phyloP scores from a whole-genome alignment of 495 filamentous ascomycete species.

The Hyaloscypha finlandica region DNA sequence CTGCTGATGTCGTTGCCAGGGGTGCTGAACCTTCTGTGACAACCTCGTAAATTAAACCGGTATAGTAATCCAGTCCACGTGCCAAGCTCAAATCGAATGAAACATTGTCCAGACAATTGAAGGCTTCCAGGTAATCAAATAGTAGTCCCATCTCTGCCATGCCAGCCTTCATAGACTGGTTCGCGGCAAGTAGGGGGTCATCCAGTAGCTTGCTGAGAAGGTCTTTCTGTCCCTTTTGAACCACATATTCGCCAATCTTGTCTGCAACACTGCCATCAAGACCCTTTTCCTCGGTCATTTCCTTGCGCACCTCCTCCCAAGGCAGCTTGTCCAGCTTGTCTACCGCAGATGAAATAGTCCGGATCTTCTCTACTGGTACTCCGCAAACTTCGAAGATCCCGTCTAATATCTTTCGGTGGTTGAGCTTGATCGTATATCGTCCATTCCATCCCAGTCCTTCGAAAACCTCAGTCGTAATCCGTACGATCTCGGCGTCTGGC shows the following conservation, averaged over 20 bases:
- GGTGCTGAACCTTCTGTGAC: conserved; percentile 83
- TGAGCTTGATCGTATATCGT: conserved; percentile 82
- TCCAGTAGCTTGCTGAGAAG: conserved; percentile 65
- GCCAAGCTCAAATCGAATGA: conserved; percentile 84
- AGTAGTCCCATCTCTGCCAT: conserved; percentile 80
- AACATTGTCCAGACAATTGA: conserved; percentile 67
- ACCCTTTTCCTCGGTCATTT: conserved; percentile 93
- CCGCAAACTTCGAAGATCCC: conserved; percentile 90
- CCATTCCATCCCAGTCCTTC: conserved; percentile 74
- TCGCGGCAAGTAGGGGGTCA: conserved; percentile 64
- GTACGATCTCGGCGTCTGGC: conserved; percentile 89
- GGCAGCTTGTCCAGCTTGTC: conserved; percentile 95
- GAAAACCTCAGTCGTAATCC: conserved; percentile 85
- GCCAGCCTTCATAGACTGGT: conserved; percentile 72
- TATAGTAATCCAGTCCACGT: conserved; percentile 91
- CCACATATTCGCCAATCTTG: conserved; percentile 80
- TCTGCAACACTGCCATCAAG: conserved; percentile 74
- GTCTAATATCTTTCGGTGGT: conserved; percentile 93
- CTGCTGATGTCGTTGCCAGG: conserved; percentile 24
- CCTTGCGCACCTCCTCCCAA: conserved; percentile 86
- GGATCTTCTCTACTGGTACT: conserved; percentile 82
- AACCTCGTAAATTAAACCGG: conserved; percentile 91
- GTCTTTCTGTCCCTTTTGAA: conserved; percentile 66
- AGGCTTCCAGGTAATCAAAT: conserved; percentile 79
- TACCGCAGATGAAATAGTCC: conserved; percentile 85